phyloP scores from a whole-genome alignment of 2,329 filamentous ascomycete genomes.

The Cladophialophora carrionii region DNA sequence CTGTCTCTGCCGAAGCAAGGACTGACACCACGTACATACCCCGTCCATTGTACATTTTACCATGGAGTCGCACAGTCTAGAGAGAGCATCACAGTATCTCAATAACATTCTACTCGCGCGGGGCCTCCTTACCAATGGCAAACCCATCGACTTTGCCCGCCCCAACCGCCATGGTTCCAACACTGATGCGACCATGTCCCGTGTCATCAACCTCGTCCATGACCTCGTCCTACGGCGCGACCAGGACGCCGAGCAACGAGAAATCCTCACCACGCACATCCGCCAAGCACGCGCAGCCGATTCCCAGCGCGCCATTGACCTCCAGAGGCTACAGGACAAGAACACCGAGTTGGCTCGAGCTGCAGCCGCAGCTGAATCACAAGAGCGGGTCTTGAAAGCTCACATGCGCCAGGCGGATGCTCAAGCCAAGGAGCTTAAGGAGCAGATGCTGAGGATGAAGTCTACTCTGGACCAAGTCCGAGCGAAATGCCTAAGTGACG shows the following conservation, averaged over 20 bases:
- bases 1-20: not conserved
- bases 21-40: not conserved
- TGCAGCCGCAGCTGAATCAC: conserved; percentile 65
- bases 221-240: conserved; percentile 89
- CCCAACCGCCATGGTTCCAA: conserved; percentile 64
- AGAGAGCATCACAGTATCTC: conserved; percentile 65
- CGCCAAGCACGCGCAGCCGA: conserved; percentile 75
- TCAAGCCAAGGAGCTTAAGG: conserved; percentile 74
- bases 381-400: conserved; percentile 69
- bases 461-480: conserved; percentile 79
- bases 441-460: conserved; percentile 80
- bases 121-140: conserved; percentile 62
- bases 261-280: conserved; percentile 77
- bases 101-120: conserved; percentile 68
- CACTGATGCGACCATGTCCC: conserved; percentile 72
- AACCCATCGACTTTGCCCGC: conserved; percentile 74
- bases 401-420: conserved; percentile 75
- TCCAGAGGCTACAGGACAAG: conserved; percentile 61
- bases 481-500: conserved; percentile 83
- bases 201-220: conserved; percentile 90
- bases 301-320: conserved; percentile 70
- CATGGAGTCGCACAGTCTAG: conserved; percentile 45
- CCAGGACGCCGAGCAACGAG: conserved; percentile 85
- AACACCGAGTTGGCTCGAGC: conserved; percentile 61
- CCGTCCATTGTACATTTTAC: not conserved